Percentiles rank a stretch among this genome's conserved stretches.
phyloP scores from a whole-genome alignment of 2,329 filamentous ascomycete species.

The Curvularia sp. region DNA sequence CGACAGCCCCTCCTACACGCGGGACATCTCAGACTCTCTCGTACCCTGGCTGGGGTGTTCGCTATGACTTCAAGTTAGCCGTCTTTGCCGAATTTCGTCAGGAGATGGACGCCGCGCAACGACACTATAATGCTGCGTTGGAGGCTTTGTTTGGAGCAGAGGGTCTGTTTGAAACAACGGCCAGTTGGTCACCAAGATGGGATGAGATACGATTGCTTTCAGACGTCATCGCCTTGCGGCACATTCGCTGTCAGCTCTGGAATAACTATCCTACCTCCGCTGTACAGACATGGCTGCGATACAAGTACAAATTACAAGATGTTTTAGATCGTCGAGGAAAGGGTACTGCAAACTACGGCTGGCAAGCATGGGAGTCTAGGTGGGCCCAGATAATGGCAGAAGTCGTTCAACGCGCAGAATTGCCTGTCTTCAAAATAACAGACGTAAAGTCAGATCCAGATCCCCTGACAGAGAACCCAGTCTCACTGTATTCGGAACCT shows the following conservation, averaged over 20 bases:
- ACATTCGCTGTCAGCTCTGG: slow-evolving; percentile 83
- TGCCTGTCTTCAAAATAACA: slow-evolving; percentile 54
- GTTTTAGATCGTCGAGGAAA: slow-evolving; percentile 83
- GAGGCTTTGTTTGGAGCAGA: slow-evolving; percentile 82
- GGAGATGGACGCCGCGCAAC: slow-evolving; percentile 85
- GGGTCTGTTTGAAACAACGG: slow-evolving; percentile 80
- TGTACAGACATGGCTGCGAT: slow-evolving; percentile 78
- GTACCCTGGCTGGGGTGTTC: slow-evolving; percentile 85
- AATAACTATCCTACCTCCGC: slow-evolving; percentile 78
- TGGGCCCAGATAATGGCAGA: slow-evolving; percentile 70
- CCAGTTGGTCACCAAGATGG: slow-evolving; percentile 88
- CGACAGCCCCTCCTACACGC: slow-evolving; percentile 80
- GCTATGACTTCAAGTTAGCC: slow-evolving; percentile 93
- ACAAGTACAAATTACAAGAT: slow-evolving; percentile 75
- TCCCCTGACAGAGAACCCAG: slow-evolving; percentile 39
- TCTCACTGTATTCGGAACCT: slow-evolving; percentile 54
- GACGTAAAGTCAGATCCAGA: slow-evolving; percentile 30
- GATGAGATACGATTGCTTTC: slow-evolving; percentile 90
- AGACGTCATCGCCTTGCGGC: slow-evolving; percentile 80
- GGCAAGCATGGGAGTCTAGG: slow-evolving; percentile 90
- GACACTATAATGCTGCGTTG: slow-evolving; percentile 87
- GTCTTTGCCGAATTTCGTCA: slow-evolving; percentile 91
- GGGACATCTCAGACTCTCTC: slow-evolving; percentile 88
- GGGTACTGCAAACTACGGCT: slow-evolving; percentile 88
- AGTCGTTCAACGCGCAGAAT: slow-evolving; percentile 60